These are phyloP conservation scores for Pichia sp. DNA, from an alignment of 1,139 yeast genomes.

Conservation along the genomic window DNA sequence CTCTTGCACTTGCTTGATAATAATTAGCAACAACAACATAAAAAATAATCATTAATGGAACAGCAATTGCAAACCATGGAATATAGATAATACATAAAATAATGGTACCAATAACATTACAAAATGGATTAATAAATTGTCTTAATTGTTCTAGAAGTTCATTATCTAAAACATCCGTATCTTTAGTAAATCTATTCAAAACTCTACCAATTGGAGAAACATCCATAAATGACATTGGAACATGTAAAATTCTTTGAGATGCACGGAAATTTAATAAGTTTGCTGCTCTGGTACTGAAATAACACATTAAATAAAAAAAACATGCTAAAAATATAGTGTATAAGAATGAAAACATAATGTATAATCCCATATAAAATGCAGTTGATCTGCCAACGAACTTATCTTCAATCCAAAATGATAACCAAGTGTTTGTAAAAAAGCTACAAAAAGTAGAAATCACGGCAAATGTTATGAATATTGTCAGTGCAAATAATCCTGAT, in stretches of 20 bases:
- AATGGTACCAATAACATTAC: conserved; percentile 56
- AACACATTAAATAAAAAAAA: conserved; percentile 45
- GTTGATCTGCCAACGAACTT: conserved; percentile 44
- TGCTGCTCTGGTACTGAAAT: conserved; percentile 46
- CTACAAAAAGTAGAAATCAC: conserved; percentile 52
- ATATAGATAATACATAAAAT: conserved; percentile 65
- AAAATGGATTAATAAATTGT: conserved; percentile 41
- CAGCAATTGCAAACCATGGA: conserved; percentile 60
- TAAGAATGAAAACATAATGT: conserved; percentile 44
- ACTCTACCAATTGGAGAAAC: conserved; percentile 58
- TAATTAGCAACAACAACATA: conserved; percentile 49
- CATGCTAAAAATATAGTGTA: conserved; percentile 35
- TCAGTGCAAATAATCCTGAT: conserved; percentile 36
- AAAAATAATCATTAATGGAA: conserved; percentile 46
- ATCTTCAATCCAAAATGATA: conserved; percentile 72
- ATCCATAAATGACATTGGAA: conserved; percentile 57
- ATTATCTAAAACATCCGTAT: conserved; percentile 55
- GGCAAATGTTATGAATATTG: conserved; percentile 36
- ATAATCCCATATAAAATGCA: conserved; percentile 67
- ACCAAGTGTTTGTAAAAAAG: conserved; percentile 72
- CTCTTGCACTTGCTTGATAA: conserved; percentile 69
- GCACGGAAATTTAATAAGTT: conserved; percentile 40
- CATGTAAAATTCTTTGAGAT: conserved; percentile 38
- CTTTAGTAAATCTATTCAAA: conserved; percentile 54
- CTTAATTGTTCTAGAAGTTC: conserved; percentile 50